Conservation (phyloP, 1,139 yeast genomes). For the Meyerozyma elateridarum region DNA sequence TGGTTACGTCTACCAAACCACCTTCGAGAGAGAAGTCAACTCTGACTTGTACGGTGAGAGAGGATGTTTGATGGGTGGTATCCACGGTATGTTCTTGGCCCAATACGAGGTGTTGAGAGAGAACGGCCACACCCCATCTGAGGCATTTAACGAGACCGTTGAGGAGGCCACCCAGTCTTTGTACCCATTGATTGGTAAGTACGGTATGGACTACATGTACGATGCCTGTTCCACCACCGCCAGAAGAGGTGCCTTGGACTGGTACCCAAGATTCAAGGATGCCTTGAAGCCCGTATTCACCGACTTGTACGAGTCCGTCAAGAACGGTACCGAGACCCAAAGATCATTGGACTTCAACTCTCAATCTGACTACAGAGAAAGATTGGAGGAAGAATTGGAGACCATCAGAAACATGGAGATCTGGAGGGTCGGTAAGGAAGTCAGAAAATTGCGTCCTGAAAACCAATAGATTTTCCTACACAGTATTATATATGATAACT, state of each 20-base stretch:
- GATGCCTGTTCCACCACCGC: constrained; percentile 99
- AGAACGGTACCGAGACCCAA: constrained; percentile 95
- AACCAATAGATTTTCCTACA: constrained; percentile 71
- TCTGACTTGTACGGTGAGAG: constrained; percentile 99
- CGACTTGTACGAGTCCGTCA: constrained; percentile 91
- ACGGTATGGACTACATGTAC: constrained; percentile 99
- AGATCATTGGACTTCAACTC: constrained; percentile 98
- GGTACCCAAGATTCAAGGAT: constrained; percentile 99
- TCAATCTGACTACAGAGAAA: constrained; percentile 95
- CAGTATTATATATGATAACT: not conserved
- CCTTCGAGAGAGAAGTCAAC: constrained; percentile 98
- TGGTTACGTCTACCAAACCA: constrained; percentile 99
- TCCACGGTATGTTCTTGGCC: constrained; percentile 99
- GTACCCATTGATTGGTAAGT: constrained; percentile 97
- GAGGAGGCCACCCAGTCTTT: constrained; percentile 99
- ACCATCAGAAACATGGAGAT: constrained; percentile 95
- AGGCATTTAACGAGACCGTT: constrained; percentile 99
- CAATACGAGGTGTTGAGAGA: constrained; percentile 99
- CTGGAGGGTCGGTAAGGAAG: constrained; percentile 99
- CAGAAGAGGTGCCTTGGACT: constrained; percentile 99
- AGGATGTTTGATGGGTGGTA: constrained; percentile 99
- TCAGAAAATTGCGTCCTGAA: constrained; percentile 98
- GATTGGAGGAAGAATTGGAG: constrained; percentile 88
- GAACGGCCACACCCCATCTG: constrained; percentile 99
- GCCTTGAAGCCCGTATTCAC: constrained; percentile 98